Percentiles rank a stretch among this genome's conserved stretches.
Evolutionary conservation across 768 basidiomycete genomes (phyloP).

Genomic region (Pleurotus giganteus): DNA sequence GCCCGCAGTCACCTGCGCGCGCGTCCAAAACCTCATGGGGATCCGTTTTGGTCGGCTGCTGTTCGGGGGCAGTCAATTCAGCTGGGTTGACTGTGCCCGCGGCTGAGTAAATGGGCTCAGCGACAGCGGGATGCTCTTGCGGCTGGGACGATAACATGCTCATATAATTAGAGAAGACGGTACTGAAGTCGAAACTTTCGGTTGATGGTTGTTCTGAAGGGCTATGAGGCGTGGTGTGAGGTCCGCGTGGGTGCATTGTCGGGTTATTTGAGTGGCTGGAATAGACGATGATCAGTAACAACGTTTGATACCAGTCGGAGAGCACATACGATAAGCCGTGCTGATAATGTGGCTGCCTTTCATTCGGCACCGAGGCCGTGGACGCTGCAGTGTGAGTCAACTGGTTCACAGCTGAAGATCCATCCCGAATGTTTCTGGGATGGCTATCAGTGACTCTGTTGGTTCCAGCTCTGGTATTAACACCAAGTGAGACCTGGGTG

Average conservation of each 20-base stretch:
- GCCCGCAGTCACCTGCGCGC: constrained; percentile 13
- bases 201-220: constrained; percentile 29
- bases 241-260: constrained; percentile 63
- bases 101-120: constrained; percentile 26
- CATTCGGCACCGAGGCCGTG: constrained; percentile 39
- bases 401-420: constrained; percentile 41
- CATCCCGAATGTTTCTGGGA: constrained; percentile 43
- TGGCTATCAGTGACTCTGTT: constrained; percentile 29
- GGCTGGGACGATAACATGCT: constrained; percentile 62
- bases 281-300: constrained; percentile 62
- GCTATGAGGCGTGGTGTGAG: constrained; percentile 54
- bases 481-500: constrained; percentile 20
- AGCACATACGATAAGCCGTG: constrained; percentile 58
- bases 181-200: constrained; percentile 39
- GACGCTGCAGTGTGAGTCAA: constrained; percentile 36
- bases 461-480: constrained; percentile 39
- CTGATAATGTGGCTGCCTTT: constrained; percentile 41
- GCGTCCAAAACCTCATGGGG: constrained; percentile 17
- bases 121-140: constrained; percentile 31
- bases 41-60: constrained; percentile 17
- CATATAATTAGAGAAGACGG: constrained; percentile 61
- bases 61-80: constrained; percentile 22
- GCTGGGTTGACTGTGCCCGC: constrained; percentile 21
- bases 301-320: constrained; percentile 65
- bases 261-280: constrained; percentile 80